Evolutionary conservation across 2,329 filamentous ascomycete genomes (phyloP), one percentile per base, ranked within the genome.

Genomic region (Thelonectria blattea): DNA sequence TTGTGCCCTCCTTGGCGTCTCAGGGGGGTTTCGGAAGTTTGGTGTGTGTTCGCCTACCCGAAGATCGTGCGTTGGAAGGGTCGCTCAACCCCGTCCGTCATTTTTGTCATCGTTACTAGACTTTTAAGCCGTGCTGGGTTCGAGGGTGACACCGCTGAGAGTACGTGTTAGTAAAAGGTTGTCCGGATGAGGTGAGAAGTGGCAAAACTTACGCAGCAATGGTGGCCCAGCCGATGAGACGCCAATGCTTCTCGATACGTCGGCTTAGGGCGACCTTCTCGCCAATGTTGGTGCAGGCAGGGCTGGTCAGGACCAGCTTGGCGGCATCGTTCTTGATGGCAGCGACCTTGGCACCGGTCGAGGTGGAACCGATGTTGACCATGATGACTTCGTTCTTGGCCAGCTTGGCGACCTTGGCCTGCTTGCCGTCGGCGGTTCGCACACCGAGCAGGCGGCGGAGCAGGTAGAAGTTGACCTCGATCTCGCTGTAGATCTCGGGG

Each of bases 211-310:
- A 86, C 83, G 84, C 84, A 71, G 89, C 88, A 75, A 92, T 92
- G 67, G 91, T 93, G 61, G 91, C 91, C 92, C 92, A 96, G 71
- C 92, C 92, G 72, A 96, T 96, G 74, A 96, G 84, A 81, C 93
- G 91, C 94, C 94, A 98, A 81, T 97, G 94, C 88, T 98, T 98
- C 81, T 99, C 95, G 73, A 98, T 97, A 88, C 95, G 91, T 81
- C 95, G 86, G 76, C 89, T 93, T 74, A 99, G 84, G 43, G 95
- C 95, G 73, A 99, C 93, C 90, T 99, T 98, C 85, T 99, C 94
- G 67, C 93, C 93, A 74, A 97, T 90, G 76, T 96, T 94, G 52
- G 95, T 99, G 83, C 95, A 99, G 60, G 95, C 95, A 46, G 93
- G 93, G 75, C 88, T 94, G 63, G 93, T 98, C 71, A 99, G 83